Percentiles rank a stretch among this genome's conserved stretches.
These are phyloP conservation scores for Mercurialis annua DNA, from an alignment of 345 rosid genomes.

Conservation along the genomic window DNA sequence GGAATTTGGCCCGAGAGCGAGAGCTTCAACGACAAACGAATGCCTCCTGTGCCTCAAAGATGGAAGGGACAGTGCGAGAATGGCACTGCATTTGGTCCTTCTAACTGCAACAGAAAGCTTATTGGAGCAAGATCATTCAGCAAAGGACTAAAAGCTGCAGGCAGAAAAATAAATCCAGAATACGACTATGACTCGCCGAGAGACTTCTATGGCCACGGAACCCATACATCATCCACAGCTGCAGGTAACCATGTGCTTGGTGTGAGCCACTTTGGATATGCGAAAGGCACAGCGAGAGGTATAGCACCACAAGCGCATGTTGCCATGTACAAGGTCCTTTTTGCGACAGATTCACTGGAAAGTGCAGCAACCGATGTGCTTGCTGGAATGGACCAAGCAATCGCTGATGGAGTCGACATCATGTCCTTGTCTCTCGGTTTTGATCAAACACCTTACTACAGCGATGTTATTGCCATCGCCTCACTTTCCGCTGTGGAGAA, in stretches of 20 bases:
- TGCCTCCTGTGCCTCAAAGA: slow-evolving; percentile 7
- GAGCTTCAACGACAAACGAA: slow-evolving; percentile 16
- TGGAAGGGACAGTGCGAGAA: slow-evolving; percentile 27
- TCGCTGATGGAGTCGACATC: slow-evolving; percentile 60
- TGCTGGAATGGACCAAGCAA: slow-evolving; percentile 69
- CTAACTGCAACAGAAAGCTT: slow-evolving; percentile 18
- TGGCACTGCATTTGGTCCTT: slow-evolving; percentile 10
- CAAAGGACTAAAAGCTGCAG: slow-evolving; percentile 27
- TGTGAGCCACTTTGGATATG: slow-evolving; percentile 22
- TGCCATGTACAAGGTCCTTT: slow-evolving; percentile 25
- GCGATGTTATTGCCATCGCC: slow-evolving; percentile 49
- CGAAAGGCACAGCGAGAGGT: slow-evolving; percentile 29
- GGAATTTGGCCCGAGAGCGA: slow-evolving; percentile 28
- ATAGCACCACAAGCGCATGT: slow-evolving; percentile 25
- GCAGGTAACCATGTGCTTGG: slow-evolving; percentile 22
- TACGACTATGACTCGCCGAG: slow-evolving; percentile 23
- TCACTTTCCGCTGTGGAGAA: slow-evolving; percentile 51
- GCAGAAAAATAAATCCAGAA: slow-evolving; percentile 18
- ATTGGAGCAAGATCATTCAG: slow-evolving; percentile 25
- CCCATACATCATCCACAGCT: slow-evolving; percentile 24
- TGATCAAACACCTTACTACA: slow-evolving; percentile 24
- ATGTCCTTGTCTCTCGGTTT: slow-evolving; percentile 59
- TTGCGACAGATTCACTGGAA: slow-evolving; percentile 18
- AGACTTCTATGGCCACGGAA: slow-evolving; percentile 18
- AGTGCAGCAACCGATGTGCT: slow-evolving; percentile 47